These are phyloP conservation scores for Pseudogymnoascus destructans DNA, from an alignment of 2,329 filamentous ascomycete species.

Conservation along the genomic window DNA sequence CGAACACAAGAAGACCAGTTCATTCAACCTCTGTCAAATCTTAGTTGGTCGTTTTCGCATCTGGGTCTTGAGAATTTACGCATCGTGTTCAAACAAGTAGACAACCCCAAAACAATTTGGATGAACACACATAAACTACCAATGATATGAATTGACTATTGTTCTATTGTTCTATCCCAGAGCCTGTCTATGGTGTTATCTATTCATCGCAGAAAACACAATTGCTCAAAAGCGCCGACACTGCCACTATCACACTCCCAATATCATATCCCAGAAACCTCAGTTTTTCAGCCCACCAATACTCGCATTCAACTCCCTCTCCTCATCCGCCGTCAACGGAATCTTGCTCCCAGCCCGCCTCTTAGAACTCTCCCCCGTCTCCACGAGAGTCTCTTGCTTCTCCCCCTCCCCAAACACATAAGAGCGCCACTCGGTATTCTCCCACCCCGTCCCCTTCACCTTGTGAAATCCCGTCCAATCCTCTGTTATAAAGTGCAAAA, in stretches of 20 bases:
- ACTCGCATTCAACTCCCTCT: constrained; percentile 18
- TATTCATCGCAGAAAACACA: background rate
- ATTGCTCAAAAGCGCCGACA: background rate
- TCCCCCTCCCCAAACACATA: constrained; percentile 20
- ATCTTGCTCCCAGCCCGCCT: constrained; percentile 18
- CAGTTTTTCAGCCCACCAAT: constrained; percentile 17
- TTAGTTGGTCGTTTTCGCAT: too few species aligned
- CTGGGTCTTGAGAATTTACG: too few species aligned
- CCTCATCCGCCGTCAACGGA: constrained; percentile 19
- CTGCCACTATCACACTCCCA: background rate
- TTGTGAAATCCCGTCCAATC: constrained; percentile 50
- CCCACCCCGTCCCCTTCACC: constrained; percentile 24
- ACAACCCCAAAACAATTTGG: too few species aligned
- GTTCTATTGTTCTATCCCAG: background rate
- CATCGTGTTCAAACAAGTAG: too few species aligned
- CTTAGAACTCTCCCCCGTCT: constrained; percentile 20
- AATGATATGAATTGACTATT: background rate
- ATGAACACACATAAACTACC: background rate
- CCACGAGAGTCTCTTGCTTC: constrained; percentile 17
- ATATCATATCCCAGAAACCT: background rate
- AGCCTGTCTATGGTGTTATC: background rate
- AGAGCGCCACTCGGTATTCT: constrained; percentile 22
- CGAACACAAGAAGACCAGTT: too few species aligned
- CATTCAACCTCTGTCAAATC: too few species aligned
- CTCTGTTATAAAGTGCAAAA: constrained; percentile 73